Evolutionary conservation across 139 green algal genomes (phyloP).

Genomic region (Coccomyxa sp.): DNA sequence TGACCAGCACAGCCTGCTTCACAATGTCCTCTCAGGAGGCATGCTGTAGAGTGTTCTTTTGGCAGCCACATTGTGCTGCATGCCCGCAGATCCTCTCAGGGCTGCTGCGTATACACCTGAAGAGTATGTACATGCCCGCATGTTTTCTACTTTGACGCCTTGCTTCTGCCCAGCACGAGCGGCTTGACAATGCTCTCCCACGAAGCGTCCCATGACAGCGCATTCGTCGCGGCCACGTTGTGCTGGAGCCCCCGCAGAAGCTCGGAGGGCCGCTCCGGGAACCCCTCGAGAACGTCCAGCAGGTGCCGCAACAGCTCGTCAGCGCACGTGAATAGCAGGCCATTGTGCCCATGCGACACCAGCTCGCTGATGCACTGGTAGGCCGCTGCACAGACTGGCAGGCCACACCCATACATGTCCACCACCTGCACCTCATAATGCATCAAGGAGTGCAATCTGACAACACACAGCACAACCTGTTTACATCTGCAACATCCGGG

Average conservation of each 20-base stretch:
- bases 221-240: background rate
- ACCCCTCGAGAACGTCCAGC: constrained; percentile 44
- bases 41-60: too few species aligned
- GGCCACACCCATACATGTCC: constrained; percentile 94
- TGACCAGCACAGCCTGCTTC: too few species aligned
- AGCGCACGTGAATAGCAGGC: constrained; percentile 69
- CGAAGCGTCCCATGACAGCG: background rate
- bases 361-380: constrained; percentile 87
- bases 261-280: constrained; percentile 8
- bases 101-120: too few species aligned
- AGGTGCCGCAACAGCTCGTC: constrained; percentile 63
- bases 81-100: too few species aligned
- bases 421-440: constrained; percentile 60
- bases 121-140: too few species aligned
- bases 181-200: background rate
- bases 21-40: too few species aligned
- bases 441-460: background rate
- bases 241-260: background rate
- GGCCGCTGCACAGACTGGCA: constrained; percentile 80
- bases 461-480: background rate
- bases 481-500: background rate
- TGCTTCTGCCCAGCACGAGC: too few species aligned
- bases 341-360: constrained; percentile 65
- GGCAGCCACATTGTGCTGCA: too few species aligned
- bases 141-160: too few species aligned